A percentile compares a stretch with the other conserved stretches of the same genome.
Evolutionary conservation across 2,329 filamentous ascomycete genomes (phyloP).

Genomic region (Fusarium sublunatum): DNA sequence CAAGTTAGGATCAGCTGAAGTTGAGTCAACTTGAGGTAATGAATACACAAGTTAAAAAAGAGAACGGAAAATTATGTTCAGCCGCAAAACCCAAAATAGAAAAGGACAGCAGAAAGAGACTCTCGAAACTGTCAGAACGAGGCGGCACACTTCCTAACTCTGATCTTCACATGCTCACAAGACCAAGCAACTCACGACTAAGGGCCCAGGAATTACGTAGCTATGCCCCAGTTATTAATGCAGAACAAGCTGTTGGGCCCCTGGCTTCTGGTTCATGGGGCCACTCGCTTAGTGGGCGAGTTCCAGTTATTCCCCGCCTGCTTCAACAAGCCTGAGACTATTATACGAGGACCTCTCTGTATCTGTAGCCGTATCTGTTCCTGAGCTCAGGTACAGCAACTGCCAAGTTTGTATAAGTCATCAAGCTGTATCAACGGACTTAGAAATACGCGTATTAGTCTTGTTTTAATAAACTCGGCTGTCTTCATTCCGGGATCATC

Average conservation of each 20-base stretch:
- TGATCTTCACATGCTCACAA: slow-evolving; percentile 43
- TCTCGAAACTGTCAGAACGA: background rate
- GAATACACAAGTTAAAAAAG: slow-evolving; percentile 14
- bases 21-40: background rate
- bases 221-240: slow-evolving; percentile 26
- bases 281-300: slow-evolving; percentile 12
- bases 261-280: slow-evolving; percentile 20
- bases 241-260: slow-evolving; percentile 20
- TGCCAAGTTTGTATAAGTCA: too few species aligned
- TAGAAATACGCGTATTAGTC: too few species aligned
- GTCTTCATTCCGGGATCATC: slow-evolving; percentile 6
- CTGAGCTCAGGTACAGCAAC: too few species aligned
- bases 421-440: too few species aligned
- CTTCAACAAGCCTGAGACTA: slow-evolving; percentile 3
- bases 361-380: too few species aligned
- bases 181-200: slow-evolving; percentile 20
- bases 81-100: slow-evolving; percentile 16
- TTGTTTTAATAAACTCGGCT: too few species aligned
- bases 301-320: slow-evolving; percentile 21
- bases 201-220: slow-evolving; percentile 35
- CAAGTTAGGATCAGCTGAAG: too few species aligned
- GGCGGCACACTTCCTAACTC: slow-evolving; percentile 7
- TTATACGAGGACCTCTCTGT: background rate
- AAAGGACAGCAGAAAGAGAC: background rate
- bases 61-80: slow-evolving; percentile 11